Conservation (phyloP, 2,329 filamentous ascomycete genomes). For the Cladosporium sp. region DNA sequence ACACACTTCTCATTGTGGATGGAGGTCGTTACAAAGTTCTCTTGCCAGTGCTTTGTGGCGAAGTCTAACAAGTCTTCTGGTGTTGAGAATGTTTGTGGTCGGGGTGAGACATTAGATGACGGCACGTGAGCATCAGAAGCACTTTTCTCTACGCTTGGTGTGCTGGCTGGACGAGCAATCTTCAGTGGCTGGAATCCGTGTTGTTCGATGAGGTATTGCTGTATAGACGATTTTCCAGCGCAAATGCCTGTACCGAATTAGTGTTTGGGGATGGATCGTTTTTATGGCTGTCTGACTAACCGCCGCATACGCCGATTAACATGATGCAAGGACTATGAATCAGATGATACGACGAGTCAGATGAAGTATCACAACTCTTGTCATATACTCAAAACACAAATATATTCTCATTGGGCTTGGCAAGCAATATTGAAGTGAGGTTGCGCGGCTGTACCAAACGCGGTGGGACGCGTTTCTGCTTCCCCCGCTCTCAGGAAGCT, state of each 20-base stretch:
- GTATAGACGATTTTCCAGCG: conserved; percentile 86
- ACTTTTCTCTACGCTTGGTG: conserved; percentile 40
- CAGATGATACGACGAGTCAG: too few species aligned
- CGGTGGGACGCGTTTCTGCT: neutral
- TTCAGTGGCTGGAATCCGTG: conserved; percentile 75
- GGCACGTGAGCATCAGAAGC: conserved; percentile 37
- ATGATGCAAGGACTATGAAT: conserved; percentile 40
- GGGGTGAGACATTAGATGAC: conserved; percentile 9
- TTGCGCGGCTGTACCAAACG: neutral
- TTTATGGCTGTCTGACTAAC: conserved; percentile 39
- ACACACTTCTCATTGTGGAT: conserved; percentile 69
- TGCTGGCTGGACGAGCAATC: conserved; percentile 44
- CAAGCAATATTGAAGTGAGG: conserved; percentile 3
- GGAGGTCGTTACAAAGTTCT: conserved; percentile 81
- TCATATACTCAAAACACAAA: too few species aligned
- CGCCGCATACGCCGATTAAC: conserved; percentile 74
- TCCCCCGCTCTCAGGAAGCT: neutral
- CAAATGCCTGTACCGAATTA: conserved; percentile 65
- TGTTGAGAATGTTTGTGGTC: conserved; percentile 50
- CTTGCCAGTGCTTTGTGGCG: conserved; percentile 78
- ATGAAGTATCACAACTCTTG: too few species aligned
- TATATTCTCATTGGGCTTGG: neutral
- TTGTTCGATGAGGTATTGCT: conserved; percentile 77
- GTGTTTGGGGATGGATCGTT: neutral
- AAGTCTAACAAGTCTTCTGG: conserved; percentile 72